Percentiles rank a stretch among this genome's conserved stretches.
Evolutionary conservation across 1,284 basidiomycete species (phyloP).

Genomic region (Pascua sp.): DNA sequence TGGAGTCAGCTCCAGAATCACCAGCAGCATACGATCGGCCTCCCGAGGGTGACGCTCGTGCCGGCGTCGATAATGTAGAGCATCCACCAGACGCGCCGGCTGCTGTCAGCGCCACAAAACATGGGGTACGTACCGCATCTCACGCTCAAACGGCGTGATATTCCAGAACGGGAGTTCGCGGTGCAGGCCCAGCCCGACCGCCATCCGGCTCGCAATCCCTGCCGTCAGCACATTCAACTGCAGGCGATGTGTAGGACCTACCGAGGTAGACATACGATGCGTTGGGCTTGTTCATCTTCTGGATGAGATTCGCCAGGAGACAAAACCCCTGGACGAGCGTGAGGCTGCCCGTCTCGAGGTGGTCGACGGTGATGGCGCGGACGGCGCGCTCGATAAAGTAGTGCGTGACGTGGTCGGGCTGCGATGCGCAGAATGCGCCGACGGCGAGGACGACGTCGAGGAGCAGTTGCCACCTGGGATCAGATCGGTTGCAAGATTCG

Average conservation of each 20-base stretch:
- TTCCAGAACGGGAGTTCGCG: constrained; percentile 12
- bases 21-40: too few relatives aligned
- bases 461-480: constrained; percentile 8
- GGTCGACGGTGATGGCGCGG: not conserved
- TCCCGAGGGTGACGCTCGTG: constrained; percentile 1
- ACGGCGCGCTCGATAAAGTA: constrained; percentile 11
- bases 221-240: too few relatives aligned
- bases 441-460: constrained; percentile 11
- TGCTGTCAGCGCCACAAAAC: too few relatives aligned
- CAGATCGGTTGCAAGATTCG: too few relatives aligned
- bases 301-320: constrained; percentile 13
- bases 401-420: constrained; percentile 5
- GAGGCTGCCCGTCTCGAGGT: constrained; percentile 16
- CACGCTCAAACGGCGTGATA: constrained; percentile 20
- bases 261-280: constrained; percentile 15
- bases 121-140: not conserved
- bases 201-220: constrained; percentile 19
- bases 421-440: constrained; percentile 14
- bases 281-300: constrained; percentile 17
- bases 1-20: too few relatives aligned
- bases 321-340: constrained; percentile 15
- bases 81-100: constrained; percentile 19
- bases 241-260: too few relatives aligned
- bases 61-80: constrained; percentile 18
- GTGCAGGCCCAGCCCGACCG: constrained; percentile 23